Conservation (phyloP, 768 basidiomycete species). For the button mushroom (Agaricus bisporus) region DNA sequence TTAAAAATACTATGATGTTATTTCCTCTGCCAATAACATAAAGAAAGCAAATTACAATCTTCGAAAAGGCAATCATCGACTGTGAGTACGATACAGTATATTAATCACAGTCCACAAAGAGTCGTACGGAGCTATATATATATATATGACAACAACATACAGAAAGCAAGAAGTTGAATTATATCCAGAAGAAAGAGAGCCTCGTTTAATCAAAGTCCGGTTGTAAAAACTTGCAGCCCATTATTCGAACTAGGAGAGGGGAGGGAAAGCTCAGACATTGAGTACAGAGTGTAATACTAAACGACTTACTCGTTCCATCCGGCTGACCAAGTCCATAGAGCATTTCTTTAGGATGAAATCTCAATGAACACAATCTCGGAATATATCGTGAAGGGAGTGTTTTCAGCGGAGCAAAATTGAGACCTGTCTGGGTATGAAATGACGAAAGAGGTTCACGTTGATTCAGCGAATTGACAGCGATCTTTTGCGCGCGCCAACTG, state of each 20-base stretch:
- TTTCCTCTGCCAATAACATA: no score
- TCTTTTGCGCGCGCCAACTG: slow-evolving; percentile 53
- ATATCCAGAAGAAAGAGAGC: not conserved
- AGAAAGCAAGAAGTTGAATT: not conserved
- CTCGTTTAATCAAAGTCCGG: not conserved
- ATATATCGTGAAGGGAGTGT: slow-evolving; percentile 38
- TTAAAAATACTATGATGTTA: no score
- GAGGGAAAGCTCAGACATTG: not conserved
- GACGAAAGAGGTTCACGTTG: slow-evolving; percentile 27
- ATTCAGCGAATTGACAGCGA: slow-evolving; percentile 45
- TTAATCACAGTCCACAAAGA: no score
- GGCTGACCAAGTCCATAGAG: slow-evolving; percentile 55
- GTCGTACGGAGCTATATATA: not conserved
- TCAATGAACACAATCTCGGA: slow-evolving; percentile 44
- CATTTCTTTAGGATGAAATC: slow-evolving; percentile 76
- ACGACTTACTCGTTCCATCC: slow-evolving; percentile 26
- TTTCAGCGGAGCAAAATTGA: slow-evolving; percentile 38
- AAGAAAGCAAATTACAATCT: no score
- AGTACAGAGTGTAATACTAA: not conserved
- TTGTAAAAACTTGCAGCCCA: slow-evolving; percentile 41
- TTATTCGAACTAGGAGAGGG: slow-evolving; percentile 33
- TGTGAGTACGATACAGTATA: not conserved
- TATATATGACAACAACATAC: not conserved
- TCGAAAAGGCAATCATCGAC: no score
- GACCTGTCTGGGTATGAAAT: slow-evolving; percentile 37